Conservation (phyloP, 805 yeast species). For the Wilhelminamyces savonicus region DNA sequence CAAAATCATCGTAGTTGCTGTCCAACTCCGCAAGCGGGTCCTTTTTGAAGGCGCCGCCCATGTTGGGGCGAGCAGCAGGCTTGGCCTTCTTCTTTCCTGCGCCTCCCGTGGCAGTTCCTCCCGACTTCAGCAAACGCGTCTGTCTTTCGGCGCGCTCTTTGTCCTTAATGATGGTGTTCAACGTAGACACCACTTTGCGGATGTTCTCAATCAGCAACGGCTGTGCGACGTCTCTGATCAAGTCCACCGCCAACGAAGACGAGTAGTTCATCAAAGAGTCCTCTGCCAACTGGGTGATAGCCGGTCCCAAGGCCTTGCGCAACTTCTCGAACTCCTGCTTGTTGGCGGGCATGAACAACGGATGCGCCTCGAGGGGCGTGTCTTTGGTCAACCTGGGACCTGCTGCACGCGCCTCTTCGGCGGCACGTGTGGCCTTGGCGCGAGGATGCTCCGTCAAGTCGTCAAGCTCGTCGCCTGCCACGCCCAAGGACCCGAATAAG, state of each 20-base stretch:
- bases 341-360: conserved; percentile 77
- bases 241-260: conserved; percentile 72
- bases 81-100: conserved; percentile 94
- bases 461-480: conserved; percentile 31
- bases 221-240: conserved; percentile 74
- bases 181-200: conserved; percentile 79
- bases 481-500: conserved; percentile 69
- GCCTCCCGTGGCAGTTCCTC: conserved; percentile 86
- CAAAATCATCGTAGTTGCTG: conserved; percentile 51
- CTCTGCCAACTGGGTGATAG: conserved; percentile 54
- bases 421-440: conserved; percentile 43
- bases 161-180: conserved; percentile 74
- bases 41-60: conserved; percentile 51
- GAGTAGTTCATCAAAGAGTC: conserved; percentile 63
- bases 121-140: conserved; percentile 72
- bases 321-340: conserved; percentile 72
- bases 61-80: conserved; percentile 60
- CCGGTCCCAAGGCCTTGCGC: conserved; percentile 63
- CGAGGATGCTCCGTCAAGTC: conserved; percentile 47
- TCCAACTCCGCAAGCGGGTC: conserved; percentile 54
- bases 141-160: conserved; percentile 88
- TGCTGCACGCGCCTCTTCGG: conserved; percentile 29
- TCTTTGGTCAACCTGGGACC: conserved; percentile 42
- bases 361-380: conserved; percentile 66
- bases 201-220: conserved; percentile 80